These are phyloP conservation scores for Gynochthodes officinalis DNA, from an alignment of 257 asterid species.

Conservation along the genomic window DNA sequence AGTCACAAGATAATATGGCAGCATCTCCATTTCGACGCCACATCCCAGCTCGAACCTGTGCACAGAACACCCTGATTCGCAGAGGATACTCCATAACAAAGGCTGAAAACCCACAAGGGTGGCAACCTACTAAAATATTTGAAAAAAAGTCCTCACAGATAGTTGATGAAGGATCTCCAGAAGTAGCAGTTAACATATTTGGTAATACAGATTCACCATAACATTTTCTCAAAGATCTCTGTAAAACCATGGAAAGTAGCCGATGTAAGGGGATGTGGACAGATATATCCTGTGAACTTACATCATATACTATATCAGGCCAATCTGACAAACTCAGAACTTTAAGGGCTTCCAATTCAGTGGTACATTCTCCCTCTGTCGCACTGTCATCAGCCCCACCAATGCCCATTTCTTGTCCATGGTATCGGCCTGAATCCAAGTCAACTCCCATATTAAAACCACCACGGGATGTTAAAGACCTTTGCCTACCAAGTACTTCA, in stretches of 20 bases:
- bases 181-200: constrained; percentile 26
- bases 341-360: constrained; percentile 64
- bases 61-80: constrained; percentile 90
- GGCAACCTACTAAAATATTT: constrained; percentile 77
- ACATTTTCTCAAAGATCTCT: constrained; percentile 70
- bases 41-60: constrained; percentile 95
- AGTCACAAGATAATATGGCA: constrained; percentile 73
- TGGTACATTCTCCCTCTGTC: constrained; percentile 53
- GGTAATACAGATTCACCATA: constrained; percentile 57
- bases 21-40: constrained; percentile 95
- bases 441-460: constrained; percentile 38
- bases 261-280: constrained; percentile 87
- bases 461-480: constrained; percentile 37
- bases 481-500: constrained; percentile 34
- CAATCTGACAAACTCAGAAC: constrained; percentile 71
- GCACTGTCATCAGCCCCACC: constrained; percentile 47
- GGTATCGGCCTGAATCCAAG: constrained; percentile 39
- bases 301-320: constrained; percentile 80
- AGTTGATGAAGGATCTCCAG: constrained; percentile 38
- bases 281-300: constrained; percentile 84
- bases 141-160: constrained; percentile 54
- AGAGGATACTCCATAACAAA: constrained; percentile 94
- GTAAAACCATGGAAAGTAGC: constrained; percentile 71
- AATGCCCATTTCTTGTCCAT: constrained; percentile 35
- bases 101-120: constrained; percentile 87